Conservation (phyloP, 1,139 yeast species). For the Entelexis paramagnoliae region DNA sequence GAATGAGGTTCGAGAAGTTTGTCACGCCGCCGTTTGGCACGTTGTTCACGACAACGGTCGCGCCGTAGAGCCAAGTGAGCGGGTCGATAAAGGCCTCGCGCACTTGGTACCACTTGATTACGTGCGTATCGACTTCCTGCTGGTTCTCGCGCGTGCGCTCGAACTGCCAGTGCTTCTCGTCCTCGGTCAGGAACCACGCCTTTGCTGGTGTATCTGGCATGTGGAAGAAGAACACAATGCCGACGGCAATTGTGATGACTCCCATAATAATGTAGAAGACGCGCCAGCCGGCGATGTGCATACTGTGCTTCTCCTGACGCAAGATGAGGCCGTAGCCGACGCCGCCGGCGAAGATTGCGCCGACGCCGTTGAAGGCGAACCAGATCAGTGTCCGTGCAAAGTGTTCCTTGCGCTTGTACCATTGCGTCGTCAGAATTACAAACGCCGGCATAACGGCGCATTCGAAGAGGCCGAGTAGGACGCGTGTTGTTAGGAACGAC, state of each 20-base stretch:
- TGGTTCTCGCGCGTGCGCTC: constrained; percentile 42
- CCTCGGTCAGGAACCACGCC: constrained; percentile 43
- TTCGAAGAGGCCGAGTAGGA: constrained; percentile 48
- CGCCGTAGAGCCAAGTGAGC: constrained; percentile 43
- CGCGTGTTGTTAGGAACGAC: constrained; percentile 43
- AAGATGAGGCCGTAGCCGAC: constrained; percentile 24
- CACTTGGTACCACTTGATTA: constrained; percentile 45
- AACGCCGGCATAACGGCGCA: constrained; percentile 50
- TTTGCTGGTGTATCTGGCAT: constrained; percentile 37
- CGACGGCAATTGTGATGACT: constrained; percentile 37
- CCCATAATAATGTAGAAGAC: constrained; percentile 41
- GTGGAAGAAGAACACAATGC: constrained; percentile 37
- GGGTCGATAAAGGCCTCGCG: constrained; percentile 36
- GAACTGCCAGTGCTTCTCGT: constrained; percentile 42
- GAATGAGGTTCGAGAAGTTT: constrained; percentile 38
- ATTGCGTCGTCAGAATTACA: constrained; percentile 37
- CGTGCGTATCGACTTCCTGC: constrained; percentile 46
- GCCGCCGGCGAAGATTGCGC: constrained; percentile 22
- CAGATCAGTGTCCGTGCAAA: constrained; percentile 22
- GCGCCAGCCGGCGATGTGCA: constrained; percentile 33
- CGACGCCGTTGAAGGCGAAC: constrained; percentile 25
- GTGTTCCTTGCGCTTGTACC: constrained; percentile 19
- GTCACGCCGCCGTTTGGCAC: constrained; percentile 48
- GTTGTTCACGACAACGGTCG: constrained; percentile 35
- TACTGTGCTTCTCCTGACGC: constrained; percentile 27